Percentiles rank a stretch among this genome's conserved stretches.
Evolutionary conservation across 1,139 yeast genomes (phyloP).

Genomic region (Suhomyces anneliseae): DNA sequence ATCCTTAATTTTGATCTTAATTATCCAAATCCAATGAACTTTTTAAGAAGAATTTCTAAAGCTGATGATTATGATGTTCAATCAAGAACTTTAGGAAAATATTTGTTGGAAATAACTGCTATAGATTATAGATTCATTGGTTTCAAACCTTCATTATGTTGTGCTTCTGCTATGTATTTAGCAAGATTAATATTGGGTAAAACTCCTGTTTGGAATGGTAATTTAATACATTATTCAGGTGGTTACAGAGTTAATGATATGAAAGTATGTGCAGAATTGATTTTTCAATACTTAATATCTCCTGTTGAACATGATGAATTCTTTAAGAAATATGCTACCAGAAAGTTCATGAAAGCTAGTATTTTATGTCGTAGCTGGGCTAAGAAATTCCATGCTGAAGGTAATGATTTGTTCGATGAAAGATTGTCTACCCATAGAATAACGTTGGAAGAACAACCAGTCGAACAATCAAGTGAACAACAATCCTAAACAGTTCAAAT

Average conservation of each 20-base stretch:
- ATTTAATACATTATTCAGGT: conserved; percentile 85
- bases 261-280: conserved; percentile 67
- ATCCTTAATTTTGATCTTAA: conserved; percentile 76
- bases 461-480: not conserved
- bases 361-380: conserved; percentile 92
- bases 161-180: conserved; percentile 91
- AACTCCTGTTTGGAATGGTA: conserved; percentile 75
- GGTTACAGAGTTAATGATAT: conserved; percentile 80
- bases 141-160: conserved; percentile 75
- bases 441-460: conserved; percentile 8
- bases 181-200: conserved; percentile 77
- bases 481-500: too few species aligned
- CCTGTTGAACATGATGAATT: conserved; percentile 94
- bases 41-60: conserved; percentile 85
- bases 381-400: conserved; percentile 47
- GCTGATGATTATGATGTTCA: conserved; percentile 95
- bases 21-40: conserved; percentile 94
- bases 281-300: conserved; percentile 73
- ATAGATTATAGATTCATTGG: conserved; percentile 83
- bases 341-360: conserved; percentile 89
- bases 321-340: conserved; percentile 89
- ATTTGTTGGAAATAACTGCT: conserved; percentile 75
- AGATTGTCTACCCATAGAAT: conserved; percentile 18
- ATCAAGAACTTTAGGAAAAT: conserved; percentile 89
- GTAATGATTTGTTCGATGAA: conserved; percentile 20